Evolutionary conservation across 2,329 filamentous ascomycete species (phyloP), one percentile per base, ranked within the genome.

Genomic region (Penicillium thymicola): DNA sequence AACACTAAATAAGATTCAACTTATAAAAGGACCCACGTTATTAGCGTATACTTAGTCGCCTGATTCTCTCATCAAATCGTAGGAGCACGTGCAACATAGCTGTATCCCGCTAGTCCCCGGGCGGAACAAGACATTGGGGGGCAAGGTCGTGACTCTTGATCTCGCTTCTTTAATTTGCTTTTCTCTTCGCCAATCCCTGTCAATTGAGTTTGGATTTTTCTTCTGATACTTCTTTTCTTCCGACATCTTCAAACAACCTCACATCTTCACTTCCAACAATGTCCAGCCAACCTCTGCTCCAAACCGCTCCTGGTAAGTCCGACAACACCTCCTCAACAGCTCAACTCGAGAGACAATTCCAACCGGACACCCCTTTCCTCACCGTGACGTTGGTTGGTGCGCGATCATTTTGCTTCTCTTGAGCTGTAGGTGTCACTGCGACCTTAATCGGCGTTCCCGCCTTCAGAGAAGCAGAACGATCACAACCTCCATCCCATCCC

Each of bases 251-350:
- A 73, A 45, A 30, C 30, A 32, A 37, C 23, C 23, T 47, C 47
- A 44, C 21, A 14, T 51, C 38, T 38, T 32, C 41, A 54, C 49
- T 55, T 45, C 46, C 54, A 4, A 82, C 64, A 70, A 97, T 99
- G 94, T 99, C 94, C 63, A 92, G 88, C 74, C 93, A 97, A 79
- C 94, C 94, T 71, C 89, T 99, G 57, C 90, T 99, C 66, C 92
- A 97, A 74, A 93, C 91, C 51, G 89, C 92, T 51, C 92, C 92
- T 64, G 92, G 92, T 96, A 82, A 67, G 81, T 70, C 51, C 48
- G 13, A 40, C 48, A 23, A 40, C 40, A 25, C 36, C 27, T 41
- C 18, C 38, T 32, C 4, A 36, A 18, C 40, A 44, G 21, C 21
- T 43, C 37, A 9, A 16, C 21, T 8, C 7, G 16, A 27, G 38